These are phyloP conservation scores for Samsoniella hepiali DNA, from an alignment of 2,329 filamentous ascomycete species.

Conservation along the genomic window DNA sequence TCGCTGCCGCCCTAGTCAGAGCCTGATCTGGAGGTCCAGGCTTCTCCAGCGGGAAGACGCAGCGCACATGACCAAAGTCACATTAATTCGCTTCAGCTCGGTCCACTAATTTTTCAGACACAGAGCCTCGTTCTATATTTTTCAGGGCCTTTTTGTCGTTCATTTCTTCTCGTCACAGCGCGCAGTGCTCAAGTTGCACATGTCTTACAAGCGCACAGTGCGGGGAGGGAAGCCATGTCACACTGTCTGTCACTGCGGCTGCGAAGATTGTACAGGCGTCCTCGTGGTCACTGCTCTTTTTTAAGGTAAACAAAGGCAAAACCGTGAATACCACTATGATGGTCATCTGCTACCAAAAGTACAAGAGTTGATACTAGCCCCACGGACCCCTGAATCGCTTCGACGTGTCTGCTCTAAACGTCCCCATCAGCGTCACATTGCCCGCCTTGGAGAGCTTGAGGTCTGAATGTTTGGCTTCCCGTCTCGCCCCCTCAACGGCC, in stretches of 20 bases:
- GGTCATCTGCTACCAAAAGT: background rate
- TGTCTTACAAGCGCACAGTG: background rate
- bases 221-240: too few species aligned
- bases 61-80: background rate
- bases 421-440: constrained; percentile 22
- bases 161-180: too few species aligned
- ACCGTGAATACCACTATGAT: background rate
- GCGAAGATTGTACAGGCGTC: too few species aligned
- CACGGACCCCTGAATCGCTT: constrained; percentile 18
- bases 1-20: background rate
- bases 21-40: background rate
- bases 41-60: background rate
- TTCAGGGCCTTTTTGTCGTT: too few species aligned
- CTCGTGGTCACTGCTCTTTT: too few species aligned
- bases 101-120: too few species aligned
- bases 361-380: background rate
- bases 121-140: too few species aligned
- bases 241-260: too few species aligned
- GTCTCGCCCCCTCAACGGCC: constrained; percentile 19
- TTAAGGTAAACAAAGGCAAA: background rate
- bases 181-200: background rate
- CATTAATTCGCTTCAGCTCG: too few species aligned
- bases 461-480: constrained; percentile 20
- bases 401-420: constrained; percentile 21
- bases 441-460: constrained; percentile 19